Evolutionary conservation across 1,139 yeast genomes (phyloP).

Genomic region (Nadsonia commutata): DNA sequence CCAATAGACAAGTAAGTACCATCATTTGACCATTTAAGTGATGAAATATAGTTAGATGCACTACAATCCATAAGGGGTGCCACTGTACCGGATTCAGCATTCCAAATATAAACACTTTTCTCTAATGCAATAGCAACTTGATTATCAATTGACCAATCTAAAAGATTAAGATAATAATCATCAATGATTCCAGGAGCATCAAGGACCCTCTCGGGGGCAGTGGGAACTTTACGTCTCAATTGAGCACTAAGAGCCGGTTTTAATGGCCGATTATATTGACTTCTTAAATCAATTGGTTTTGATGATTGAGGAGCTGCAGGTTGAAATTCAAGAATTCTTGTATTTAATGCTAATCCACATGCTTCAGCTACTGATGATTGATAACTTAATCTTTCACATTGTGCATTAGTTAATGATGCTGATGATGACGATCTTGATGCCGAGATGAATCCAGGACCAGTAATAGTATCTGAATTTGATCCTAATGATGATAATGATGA

Average conservation of each 20-base stretch:
- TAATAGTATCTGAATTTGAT: not conserved
- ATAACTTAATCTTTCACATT: not conserved
- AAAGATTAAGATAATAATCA: slow-evolving; percentile 76
- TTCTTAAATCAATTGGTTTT: slow-evolving; percentile 37
- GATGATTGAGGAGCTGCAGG: slow-evolving; percentile 72
- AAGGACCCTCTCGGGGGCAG: slow-evolving; percentile 82
- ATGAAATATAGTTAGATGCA: slow-evolving; percentile 36
- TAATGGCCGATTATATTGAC: slow-evolving; percentile 26
- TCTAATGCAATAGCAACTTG: slow-evolving; percentile 83
- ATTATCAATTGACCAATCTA: slow-evolving; percentile 81
- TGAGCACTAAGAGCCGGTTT: slow-evolving; percentile 42
- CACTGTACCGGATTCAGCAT: slow-evolving; percentile 74
- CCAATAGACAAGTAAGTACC: slow-evolving; percentile 82
- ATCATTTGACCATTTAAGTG: slow-evolving; percentile 85
- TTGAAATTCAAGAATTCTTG: slow-evolving; percentile 74
- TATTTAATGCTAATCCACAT: slow-evolving; percentile 76
- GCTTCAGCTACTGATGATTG: slow-evolving; percentile 60
- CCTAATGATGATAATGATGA: not conserved
- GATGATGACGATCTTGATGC: not conserved
- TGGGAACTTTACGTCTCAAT: slow-evolving; percentile 54
- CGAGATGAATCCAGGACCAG: not conserved
- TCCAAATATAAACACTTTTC: slow-evolving; percentile 79
- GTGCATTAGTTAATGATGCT: not conserved
- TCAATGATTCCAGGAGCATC: slow-evolving; percentile 95
- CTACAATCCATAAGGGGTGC: slow-evolving; percentile 49